Evolutionary conservation across 495 filamentous ascomycete genomes (phyloP), one percentile per base, ranked within the genome.

Genomic region (Neurospora tetraspora): DNA sequence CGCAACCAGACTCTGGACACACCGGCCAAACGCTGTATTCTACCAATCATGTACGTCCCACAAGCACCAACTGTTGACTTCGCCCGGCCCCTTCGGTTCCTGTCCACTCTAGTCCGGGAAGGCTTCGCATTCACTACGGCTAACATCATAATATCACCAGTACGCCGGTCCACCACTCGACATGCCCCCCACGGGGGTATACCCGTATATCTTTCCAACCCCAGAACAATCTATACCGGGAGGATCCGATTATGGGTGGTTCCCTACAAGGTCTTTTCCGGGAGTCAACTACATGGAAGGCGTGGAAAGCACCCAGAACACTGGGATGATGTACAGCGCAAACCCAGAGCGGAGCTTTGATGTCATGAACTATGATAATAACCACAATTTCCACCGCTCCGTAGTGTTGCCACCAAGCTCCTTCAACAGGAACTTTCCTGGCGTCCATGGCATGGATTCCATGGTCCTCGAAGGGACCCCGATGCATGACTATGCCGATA

Each of bases 351-450:
- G 0, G 5, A 1, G 0, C 1, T 34, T 34, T 2, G 0, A 16
- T 1, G 3, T 2, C 2, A 16, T 34, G 14, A 9, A 2, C 23
- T 0, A 1, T 0, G 53, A 16, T 4, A 65, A 34, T 18, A 65
- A 10, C 53, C 18, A 65, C 53, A 34, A 18, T 0, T 0, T 3
- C 27, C 12, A 9, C 0, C 53, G 0, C 6, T 18, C 5, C 27
- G 1, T 1, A 18, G 3, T 8, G 0, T 18, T 5, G 6, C 53
- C 27, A 0, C 7, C 27, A 0, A 0, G 27, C 3, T 36, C 27
- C 7, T 9, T 65, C 2, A 34, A 34, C 53, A 36, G 23, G 0
- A 9, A 9, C 1, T 0, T 2, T 14, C 12, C 3, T 0, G 23
- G 0, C 23, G 12, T 61, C 6, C 5, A 31, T 8, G 53, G 27